Percentiles rank a stretch among this genome's conserved stretches.
Evolutionary conservation across 257 asterid species (phyloP).

Genomic region (Plantago ovata): DNA sequence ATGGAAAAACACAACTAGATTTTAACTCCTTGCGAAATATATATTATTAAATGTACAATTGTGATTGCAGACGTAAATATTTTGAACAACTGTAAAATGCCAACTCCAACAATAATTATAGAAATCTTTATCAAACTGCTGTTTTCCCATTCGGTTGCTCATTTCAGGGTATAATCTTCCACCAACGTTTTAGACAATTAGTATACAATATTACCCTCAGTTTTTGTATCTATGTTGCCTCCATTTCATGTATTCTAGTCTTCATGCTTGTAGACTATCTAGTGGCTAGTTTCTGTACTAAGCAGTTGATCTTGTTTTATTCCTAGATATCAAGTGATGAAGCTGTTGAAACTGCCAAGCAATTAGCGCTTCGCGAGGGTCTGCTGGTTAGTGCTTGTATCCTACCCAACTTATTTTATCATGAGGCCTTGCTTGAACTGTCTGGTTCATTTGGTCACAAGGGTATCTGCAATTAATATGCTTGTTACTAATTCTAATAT

Average conservation of each 20-base stretch:
- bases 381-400: conserved; percentile 59
- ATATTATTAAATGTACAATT: no score
- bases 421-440: conserved; percentile 1
- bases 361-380: conserved; percentile 93
- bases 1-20: no score
- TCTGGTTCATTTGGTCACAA: conserved; percentile 7
- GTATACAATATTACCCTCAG: no score
- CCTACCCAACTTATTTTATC: conserved; percentile 1
- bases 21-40: no score
- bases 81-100: no score
- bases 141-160: no score
- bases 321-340: conserved; percentile 83
- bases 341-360: conserved; percentile 88
- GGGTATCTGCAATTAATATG: not conserved
- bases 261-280: not conserved
- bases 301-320: conserved; percentile 15
- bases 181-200: no score
- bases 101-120: no score
- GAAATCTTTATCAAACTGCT: no score
- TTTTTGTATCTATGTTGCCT: no score
- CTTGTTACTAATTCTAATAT: not conserved
- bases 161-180: no score
- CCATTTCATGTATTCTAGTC: not conserved
- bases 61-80: no score
- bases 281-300: conserved; percentile 8